Conservation (phyloP, 805 yeast genomes). For the Ogataea nonfermentans region DNA sequence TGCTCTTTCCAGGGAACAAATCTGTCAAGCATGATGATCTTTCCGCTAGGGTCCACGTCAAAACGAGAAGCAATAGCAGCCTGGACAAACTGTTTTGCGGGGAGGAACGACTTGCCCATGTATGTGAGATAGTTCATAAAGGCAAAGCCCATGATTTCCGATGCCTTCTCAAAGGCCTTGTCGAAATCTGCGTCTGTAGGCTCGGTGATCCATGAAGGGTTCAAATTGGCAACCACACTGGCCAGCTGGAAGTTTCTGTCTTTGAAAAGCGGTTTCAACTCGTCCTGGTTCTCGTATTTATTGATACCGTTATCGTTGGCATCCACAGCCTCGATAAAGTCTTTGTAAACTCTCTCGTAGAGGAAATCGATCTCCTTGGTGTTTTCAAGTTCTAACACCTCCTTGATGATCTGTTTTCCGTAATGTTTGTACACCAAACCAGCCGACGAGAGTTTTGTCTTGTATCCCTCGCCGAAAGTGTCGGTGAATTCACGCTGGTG, state of each 20-base stretch:
- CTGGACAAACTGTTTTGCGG: conserved; percentile 77
- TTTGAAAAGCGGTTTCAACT: conserved; percentile 59
- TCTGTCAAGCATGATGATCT: conserved; percentile 67
- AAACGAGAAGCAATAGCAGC: conserved; percentile 64
- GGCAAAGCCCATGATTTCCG: conserved; percentile 78
- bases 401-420: conserved; percentile 66
- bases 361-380: conserved; percentile 55
- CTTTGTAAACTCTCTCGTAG: conserved; percentile 75
- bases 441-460: conserved; percentile 88
- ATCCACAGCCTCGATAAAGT: conserved; percentile 87
- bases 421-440: conserved; percentile 89
- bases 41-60: conserved; percentile 65
- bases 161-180: conserved; percentile 63
- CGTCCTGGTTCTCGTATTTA: conserved; percentile 55
- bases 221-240: conserved; percentile 70
- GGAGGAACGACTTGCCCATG: conserved; percentile 86
- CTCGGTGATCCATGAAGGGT: conserved; percentile 82
- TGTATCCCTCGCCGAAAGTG: conserved; percentile 59
- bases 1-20: conserved; percentile 97
- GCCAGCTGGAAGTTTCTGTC: conserved; percentile 77
- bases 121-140: conserved; percentile 66
- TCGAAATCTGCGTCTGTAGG: conserved; percentile 67
- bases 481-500: conserved; percentile 91
- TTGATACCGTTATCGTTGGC: conserved; percentile 94
- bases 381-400: conserved; percentile 43